These are phyloP conservation scores for Aureobasidium pullulans DNA, from an alignment of 2,329 filamentous ascomycete species.

Conservation along the genomic window DNA sequence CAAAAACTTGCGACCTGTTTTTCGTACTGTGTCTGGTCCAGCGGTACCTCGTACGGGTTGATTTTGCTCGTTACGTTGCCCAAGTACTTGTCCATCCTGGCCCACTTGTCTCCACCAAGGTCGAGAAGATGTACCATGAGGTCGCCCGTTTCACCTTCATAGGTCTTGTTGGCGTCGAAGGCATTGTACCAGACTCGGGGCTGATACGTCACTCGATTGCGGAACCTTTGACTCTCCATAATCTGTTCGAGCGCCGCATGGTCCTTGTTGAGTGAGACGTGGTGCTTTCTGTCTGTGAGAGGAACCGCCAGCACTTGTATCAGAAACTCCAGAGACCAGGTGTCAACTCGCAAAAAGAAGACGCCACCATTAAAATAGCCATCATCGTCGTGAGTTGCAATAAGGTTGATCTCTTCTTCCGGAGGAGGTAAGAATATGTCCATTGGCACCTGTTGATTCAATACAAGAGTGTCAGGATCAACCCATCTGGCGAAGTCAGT, in stretches of 20 bases:
- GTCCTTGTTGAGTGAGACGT: slow-evolving; percentile 19
- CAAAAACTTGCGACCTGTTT: slow-evolving; percentile 19
- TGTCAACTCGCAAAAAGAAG: slow-evolving; percentile 26
- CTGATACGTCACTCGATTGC: slow-evolving; percentile 15
- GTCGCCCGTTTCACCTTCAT: slow-evolving; percentile 23
- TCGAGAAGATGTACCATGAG: slow-evolving; percentile 22
- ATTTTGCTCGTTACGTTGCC: slow-evolving; percentile 12
- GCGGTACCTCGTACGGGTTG: slow-evolving; percentile 14
- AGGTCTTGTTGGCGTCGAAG: slow-evolving; percentile 27
- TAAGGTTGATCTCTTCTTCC: slow-evolving; percentile 21
- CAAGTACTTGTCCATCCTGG: slow-evolving; percentile 19
- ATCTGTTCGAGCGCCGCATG: slow-evolving; percentile 16
- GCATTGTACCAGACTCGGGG: slow-evolving; percentile 23
- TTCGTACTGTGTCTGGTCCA: slow-evolving; percentile 20
- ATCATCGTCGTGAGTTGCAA: slow-evolving; percentile 21
- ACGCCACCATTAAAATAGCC: slow-evolving; percentile 23
- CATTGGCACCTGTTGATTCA: slow-evolving; percentile 25
- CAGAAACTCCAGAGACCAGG: slow-evolving; percentile 20
- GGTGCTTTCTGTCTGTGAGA: slow-evolving; percentile 13
- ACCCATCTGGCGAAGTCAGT: slow-evolving; percentile 19
- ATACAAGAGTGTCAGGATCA: slow-evolving; percentile 24
- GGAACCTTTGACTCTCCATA: slow-evolving; percentile 10
- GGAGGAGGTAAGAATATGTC: slow-evolving; percentile 27
- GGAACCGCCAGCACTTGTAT: slow-evolving; percentile 20
- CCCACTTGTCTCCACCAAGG: slow-evolving; percentile 20